Evolutionary conservation across 1,284 basidiomycete species (phyloP).

Genomic region (Microbotryum scabiosae): DNA sequence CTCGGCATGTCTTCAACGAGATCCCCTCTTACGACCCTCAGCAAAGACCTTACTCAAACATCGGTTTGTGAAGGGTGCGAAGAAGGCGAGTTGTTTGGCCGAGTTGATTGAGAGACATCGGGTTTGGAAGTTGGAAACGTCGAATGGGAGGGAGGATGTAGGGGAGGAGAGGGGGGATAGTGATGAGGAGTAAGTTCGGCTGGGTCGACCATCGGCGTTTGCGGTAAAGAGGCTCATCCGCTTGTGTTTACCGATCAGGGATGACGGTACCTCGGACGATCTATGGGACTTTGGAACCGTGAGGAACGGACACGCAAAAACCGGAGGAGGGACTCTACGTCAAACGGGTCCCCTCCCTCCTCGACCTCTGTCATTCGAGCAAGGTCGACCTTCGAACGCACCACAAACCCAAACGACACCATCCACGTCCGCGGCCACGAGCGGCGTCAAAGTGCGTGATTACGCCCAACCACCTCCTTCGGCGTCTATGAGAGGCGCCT

Average conservation of each 20-base stretch:
- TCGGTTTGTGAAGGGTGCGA: constrained; percentile 87
- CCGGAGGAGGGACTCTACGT: constrained; percentile 25
- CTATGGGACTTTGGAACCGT: constrained; percentile 93
- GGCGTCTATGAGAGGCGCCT: no score
- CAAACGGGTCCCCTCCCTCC: constrained; percentile 6
- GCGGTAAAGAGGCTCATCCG: no score
- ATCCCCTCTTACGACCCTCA: constrained; percentile 68
- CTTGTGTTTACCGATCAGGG: no score
- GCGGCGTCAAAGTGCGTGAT: constrained; percentile 52
- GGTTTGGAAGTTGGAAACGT: constrained; percentile 81
- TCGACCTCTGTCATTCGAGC: constrained; percentile 3
- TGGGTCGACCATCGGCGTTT: no score
- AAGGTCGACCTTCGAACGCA: not conserved
- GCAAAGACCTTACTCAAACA: constrained; percentile 93
- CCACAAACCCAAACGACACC: not conserved
- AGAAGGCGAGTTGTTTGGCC: constrained; percentile 86
- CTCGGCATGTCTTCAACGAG: constrained; percentile 80
- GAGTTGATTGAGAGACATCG: constrained; percentile 92
- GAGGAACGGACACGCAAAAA: constrained; percentile 46
- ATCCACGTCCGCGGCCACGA: not conserved
- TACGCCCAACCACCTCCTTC: constrained; percentile 44
- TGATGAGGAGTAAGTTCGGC: constrained; percentile 50
- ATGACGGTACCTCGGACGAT: constrained; percentile 49
- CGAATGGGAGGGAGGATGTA: constrained; percentile 49
- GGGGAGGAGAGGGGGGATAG: constrained; percentile 54